Base-by-base conservation (phyloP, 306 rosid species). In the Malus asiatica region DNA sequence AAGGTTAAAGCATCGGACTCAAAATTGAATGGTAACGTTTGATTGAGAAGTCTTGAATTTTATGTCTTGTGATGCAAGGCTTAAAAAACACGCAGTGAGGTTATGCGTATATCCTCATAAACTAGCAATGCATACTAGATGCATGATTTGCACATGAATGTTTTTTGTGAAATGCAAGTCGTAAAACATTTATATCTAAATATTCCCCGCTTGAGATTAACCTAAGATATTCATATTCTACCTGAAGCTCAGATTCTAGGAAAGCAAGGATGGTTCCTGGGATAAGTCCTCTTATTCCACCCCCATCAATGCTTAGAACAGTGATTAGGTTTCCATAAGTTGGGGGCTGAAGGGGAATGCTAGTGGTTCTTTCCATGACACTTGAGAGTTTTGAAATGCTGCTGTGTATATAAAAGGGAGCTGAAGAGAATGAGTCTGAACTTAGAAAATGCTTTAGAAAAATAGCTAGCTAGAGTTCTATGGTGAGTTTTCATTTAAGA, bases 281-380 rank as follows among this genome's bases (percentile, higher is more conserved):
- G 55, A 93, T 93, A 63, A 89, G 78, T 12, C 96, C 97, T 76
- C 97, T 85, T 22, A 91, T 86, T 9, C 97, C 97, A 48, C 96
- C 97, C 4, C 97, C 98, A 74, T 93, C 98, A 7, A 93, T 91
- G 86, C 93, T 91, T 9, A 93, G 82, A 66, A 91, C 61, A 15
- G 93, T 91, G 11, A 93, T 80, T 3, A 84, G 82, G 72, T 88
- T 84, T 62, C 92, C 96, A 65, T 76, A 83, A 32, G 89, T 88
- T 25, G 93, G 96, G 46, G 96, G 76, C 79, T 87, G 90, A 18
- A 88, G 76, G 13, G 76, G 85, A 9, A 52, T 20, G 5, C 60
- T 68, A 8, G 35, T 60, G 69, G 38, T 76, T 25, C 72, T 60
- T 65, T 68, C 82, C 84, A 78, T 81, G 15, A 58, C 11, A 23